Evolutionary conservation across 2,329 filamentous ascomycete species (phyloP), one percentile per base, ranked within the genome.

Genomic region (Fragosphaeria purpurea): DNA sequence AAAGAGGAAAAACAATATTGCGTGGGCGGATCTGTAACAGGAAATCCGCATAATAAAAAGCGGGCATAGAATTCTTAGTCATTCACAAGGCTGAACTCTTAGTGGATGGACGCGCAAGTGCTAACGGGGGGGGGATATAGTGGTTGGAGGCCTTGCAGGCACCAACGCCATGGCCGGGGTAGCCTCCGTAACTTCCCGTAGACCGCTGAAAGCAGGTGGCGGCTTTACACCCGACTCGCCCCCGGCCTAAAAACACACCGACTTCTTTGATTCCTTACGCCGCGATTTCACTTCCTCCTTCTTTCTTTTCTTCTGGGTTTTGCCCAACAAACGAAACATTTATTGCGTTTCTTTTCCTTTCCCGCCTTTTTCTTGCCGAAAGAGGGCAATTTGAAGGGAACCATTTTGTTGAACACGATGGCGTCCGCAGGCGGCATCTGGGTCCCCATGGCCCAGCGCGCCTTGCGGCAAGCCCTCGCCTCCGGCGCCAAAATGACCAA

Each of bases 381-480:
- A 39, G n/a, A 44, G 22, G 22, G 22, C 22, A 22, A 22, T 22
- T 22, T 22, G 3, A 22, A 22, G 22, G 22, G 22, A 22, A 22
- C 22, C 22, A 22, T 22, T 46, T 42, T 34, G 35, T 58, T 46
- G 47, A 57, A 50, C 64, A 73, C 57, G 57, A 81, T 81, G 77
- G 71, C 71, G 67, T 72, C 75, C 63, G 64, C 67, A 63, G 75
- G 74, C 70, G 75, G 74, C 67, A 69, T 79, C 64, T 78, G 72
- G 76, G 77, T 72, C 60, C 74, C 76, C 53, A 68, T 70, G 62
- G 73, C 75, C 67, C 65, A 79, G 63, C 74, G 75, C 63, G 66
- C 76, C 59, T 67, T 79, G 60, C 73, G 75, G 62, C 70, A 68
- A 58, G 73, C 76, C 62, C 67, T 74, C 62, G 55, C 55, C 45